Evolutionary conservation across 768 basidiomycete genomes (phyloP), one percentile per base, ranked within the genome.

Genomic region (Amanita rubescens): DNA sequence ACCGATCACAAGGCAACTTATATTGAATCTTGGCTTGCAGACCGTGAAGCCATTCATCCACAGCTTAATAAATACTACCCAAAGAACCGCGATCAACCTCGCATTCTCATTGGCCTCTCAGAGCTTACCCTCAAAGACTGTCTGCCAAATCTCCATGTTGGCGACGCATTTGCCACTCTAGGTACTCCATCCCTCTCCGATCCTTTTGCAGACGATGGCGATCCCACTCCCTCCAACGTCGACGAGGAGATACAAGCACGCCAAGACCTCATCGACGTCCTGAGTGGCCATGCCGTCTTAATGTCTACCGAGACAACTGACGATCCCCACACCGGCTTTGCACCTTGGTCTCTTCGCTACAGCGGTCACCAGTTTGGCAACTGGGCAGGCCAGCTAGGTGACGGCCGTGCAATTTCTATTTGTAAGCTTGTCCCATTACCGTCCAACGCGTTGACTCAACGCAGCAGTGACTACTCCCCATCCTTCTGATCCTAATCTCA

Each of bases 361-460:
- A 91, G 88, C 57, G 94, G 94, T 0, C 90, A 92, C 63, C 90
- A 93, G 60, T 94, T 93, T 61, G 91, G 92, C 0, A 69, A 63
- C 2, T 97, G 87, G 84, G 94, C 96, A 0, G 93, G 94, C 22
- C 96, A 97, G 64, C 76, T 99, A 3, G 96, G 96, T 11, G 95
- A 98, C 62, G 96, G 96, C 0, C 78, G 96, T 15, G 95, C 96
- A 1, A 90, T 92, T n/a, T 90, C 89, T 8, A 80, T 99, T 48
- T 69, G 77, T 77, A 53, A 56, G 67, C 66, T 27, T 24, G 49
- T 33, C n/a, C 39, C 3, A 4, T 30, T 30, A 49, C 45, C 48
- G 15, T 43, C 12, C n/a, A 41, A 54, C 22, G 7, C 22, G 55
- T 39, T 38, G 10, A 14, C 49, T 38, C 35, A 37, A 38, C 24